These are phyloP conservation scores for Fusarium begoniae DNA, from an alignment of 2,329 filamentous ascomycete species.

Conservation along the genomic window DNA sequence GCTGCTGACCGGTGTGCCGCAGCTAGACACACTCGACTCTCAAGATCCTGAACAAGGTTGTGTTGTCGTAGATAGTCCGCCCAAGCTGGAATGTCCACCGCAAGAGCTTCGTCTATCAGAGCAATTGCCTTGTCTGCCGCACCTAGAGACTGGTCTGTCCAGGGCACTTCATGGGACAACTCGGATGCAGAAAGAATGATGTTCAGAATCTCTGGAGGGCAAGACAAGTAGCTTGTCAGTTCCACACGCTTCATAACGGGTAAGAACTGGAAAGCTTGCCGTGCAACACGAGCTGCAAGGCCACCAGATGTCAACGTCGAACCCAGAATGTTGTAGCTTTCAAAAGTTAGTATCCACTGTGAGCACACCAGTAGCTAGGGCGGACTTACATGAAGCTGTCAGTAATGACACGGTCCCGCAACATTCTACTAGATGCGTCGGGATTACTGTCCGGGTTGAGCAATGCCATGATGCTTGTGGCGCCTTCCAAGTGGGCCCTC, in stretches of 20 bases:
- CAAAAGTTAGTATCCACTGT: slow-evolving; percentile 17
- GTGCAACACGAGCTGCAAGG: slow-evolving; percentile 51
- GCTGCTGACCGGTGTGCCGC: slow-evolving; percentile 58
- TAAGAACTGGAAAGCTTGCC: slow-evolving; percentile 51
- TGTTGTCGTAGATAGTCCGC: slow-evolving; percentile 51
- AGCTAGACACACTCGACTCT: slow-evolving; percentile 55
- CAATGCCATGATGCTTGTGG: slow-evolving; percentile 53
- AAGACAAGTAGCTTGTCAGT: slow-evolving; percentile 54
- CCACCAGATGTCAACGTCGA: slow-evolving; percentile 50
- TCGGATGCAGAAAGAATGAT: slow-evolving; percentile 57
- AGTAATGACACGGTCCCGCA: slow-evolving; percentile 58
- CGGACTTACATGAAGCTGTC: slow-evolving; percentile 58
- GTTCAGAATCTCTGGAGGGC: slow-evolving; percentile 54
- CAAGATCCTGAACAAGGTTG: slow-evolving; percentile 50
- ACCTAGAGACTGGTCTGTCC: slow-evolving; percentile 44
- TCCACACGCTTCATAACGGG: slow-evolving; percentile 54
- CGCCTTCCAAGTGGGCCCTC: slow-evolving; percentile 58
- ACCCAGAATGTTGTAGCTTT: slow-evolving; percentile 54
- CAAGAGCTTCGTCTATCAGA: slow-evolving; percentile 53
- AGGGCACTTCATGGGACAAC: slow-evolving; percentile 51
- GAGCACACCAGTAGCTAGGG: neutral
- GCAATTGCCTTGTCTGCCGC: slow-evolving; percentile 50
- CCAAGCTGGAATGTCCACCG: slow-evolving; percentile 56
- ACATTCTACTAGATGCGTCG: slow-evolving; percentile 46
- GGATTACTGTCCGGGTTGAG: slow-evolving; percentile 44